Conservation (phyloP, 179 eudicot genomes). For the Actinidia arguta region DNA sequence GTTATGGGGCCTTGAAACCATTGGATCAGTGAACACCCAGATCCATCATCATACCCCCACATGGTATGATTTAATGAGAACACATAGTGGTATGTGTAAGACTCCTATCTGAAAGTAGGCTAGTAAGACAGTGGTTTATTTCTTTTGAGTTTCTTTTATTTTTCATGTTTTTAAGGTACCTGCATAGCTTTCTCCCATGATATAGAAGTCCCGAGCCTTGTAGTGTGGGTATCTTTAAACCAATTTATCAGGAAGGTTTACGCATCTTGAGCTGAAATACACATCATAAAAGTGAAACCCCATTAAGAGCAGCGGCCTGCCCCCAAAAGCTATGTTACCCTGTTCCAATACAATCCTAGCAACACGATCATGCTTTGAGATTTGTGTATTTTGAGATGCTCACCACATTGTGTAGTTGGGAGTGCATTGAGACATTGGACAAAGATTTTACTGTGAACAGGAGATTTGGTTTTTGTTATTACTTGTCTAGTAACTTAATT, state of each 20-base stretch:
- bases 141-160: no score
- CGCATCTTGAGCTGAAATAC: constrained; percentile 33
- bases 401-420: not conserved
- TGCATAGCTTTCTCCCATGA: constrained; percentile 42
- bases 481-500: not conserved
- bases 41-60: no score
- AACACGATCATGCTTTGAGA: not conserved
- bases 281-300: not conserved
- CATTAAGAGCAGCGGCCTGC: not conserved
- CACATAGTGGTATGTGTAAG: no score
- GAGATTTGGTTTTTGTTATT: no score
- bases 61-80: no score
- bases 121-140: no score
- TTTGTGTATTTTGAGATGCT: not conserved
- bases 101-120: no score
- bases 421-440: not conserved
- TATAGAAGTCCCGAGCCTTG: constrained; percentile 36
- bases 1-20: no score
- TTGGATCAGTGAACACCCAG: no score
- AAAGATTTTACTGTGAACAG: not conserved
- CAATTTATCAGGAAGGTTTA: constrained; percentile 36
- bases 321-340: not conserved
- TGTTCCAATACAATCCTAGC: not conserved
- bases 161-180: no score
- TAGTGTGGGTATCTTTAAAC: constrained; percentile 41